phyloP scores from a whole-genome alignment of 768 basidiomycete genomes.

The Piloderma croceum region DNA sequence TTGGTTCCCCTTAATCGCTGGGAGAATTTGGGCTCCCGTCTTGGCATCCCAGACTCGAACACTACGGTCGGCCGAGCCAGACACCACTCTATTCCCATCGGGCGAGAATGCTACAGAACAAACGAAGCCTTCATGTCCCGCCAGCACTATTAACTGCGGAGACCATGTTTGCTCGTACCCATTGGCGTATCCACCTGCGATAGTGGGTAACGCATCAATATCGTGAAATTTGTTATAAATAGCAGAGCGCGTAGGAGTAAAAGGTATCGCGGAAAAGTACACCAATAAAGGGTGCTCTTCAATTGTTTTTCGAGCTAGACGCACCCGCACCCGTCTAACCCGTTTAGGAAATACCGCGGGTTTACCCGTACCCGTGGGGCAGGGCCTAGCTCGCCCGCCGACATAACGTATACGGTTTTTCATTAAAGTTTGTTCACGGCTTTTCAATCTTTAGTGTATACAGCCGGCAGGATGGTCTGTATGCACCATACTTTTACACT shows the following conservation, averaged over 20 bases:
- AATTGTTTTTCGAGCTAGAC: no score
- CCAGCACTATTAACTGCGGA: no score
- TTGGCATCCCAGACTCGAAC: slow-evolving; percentile 20
- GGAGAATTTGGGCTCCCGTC: slow-evolving; percentile 5
- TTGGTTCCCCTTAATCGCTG: slow-evolving; percentile 12
- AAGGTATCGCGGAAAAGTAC: slow-evolving; percentile 28
- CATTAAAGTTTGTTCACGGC: no score
- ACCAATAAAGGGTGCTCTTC: no score
- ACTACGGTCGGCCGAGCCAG: slow-evolving; percentile 14
- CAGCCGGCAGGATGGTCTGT: no score
- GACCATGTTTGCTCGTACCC: slow-evolving; percentile 28
- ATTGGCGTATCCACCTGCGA: slow-evolving; percentile 25
- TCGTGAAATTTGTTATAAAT: slow-evolving; percentile 24
- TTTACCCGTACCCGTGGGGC: no score
- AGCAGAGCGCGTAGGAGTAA: slow-evolving; percentile 20
- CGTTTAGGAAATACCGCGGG: no score
- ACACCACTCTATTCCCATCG: slow-evolving; percentile 13
- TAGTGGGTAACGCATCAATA: slow-evolving; percentile 16
- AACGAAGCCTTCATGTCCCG: slow-evolving; percentile 14
- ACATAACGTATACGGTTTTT: no score
- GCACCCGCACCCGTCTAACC: no score
- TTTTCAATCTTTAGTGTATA: no score
- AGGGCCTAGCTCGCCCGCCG: no score
- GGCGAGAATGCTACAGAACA: slow-evolving; percentile 14
- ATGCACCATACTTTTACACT: no score